phyloP scores from a whole-genome alignment of 306 rosid species.

The Abrus precatorius region DNA sequence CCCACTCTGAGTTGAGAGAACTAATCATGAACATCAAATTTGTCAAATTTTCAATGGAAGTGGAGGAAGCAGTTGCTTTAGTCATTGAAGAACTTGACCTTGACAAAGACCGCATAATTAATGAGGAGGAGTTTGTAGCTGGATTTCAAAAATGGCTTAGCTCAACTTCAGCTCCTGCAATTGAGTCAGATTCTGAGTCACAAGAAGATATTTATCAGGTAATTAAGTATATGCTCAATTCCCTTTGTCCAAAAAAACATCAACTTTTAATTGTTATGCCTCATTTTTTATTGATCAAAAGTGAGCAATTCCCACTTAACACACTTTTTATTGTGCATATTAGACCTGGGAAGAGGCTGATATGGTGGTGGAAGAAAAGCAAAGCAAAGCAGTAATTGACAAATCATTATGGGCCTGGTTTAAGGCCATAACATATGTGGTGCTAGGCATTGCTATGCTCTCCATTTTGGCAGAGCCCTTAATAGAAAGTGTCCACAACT shows the following conservation, averaged over 20 bases:
- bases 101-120: slow-evolving; percentile 39
- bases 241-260: neutral
- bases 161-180: slow-evolving; percentile 30
- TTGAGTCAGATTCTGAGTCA: slow-evolving; percentile 22
- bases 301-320: neutral
- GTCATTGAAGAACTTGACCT: slow-evolving; percentile 53
- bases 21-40: slow-evolving; percentile 44
- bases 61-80: slow-evolving; percentile 50
- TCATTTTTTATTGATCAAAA: neutral
- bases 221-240: neutral
- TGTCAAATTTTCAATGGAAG: slow-evolving; percentile 44
- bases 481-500: slow-evolving; percentile 53
- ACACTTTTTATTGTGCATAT: neutral
- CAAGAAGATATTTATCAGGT: slow-evolving; percentile 42
- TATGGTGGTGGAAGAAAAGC: slow-evolving; percentile 47
- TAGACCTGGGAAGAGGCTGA: slow-evolving; percentile 50
- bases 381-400: slow-evolving; percentile 42
- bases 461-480: slow-evolving; percentile 68
- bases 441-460: slow-evolving; percentile 55
- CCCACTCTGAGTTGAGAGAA: slow-evolving; percentile 47
- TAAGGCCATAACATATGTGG: slow-evolving; percentile 40
- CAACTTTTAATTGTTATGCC: neutral
- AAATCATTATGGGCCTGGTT: slow-evolving; percentile 50
- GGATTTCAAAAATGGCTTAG: slow-evolving; percentile 47
- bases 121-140: slow-evolving; percentile 51